Evolutionary conservation across 305 asterid genomes (phyloP).

Genomic region (Salvia sclarea): DNA sequence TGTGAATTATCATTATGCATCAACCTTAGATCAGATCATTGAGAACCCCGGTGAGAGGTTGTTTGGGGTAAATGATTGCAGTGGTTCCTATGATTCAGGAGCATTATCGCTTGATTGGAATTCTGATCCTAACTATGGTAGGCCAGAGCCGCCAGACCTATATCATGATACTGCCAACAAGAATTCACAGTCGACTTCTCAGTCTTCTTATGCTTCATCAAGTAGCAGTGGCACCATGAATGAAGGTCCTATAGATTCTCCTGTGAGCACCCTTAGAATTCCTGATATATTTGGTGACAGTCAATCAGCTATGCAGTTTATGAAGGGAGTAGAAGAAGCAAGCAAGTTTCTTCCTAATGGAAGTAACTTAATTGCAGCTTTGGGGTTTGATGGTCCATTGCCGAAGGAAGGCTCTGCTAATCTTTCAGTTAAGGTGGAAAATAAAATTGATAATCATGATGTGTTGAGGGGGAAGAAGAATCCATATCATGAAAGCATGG

Average conservation of each 20-base stretch:
- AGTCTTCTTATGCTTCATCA: slow-evolving; percentile 51
- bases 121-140: slow-evolving; percentile 25
- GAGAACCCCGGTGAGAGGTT: slow-evolving; percentile 29
- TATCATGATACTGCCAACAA: slow-evolving; percentile 29
- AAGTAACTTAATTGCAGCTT: slow-evolving; percentile 43
- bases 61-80: slow-evolving; percentile 30
- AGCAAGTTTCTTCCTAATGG: slow-evolving; percentile 61
- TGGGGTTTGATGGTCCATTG: slow-evolving; percentile 28
- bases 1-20: slow-evolving; percentile 29
- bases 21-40: slow-evolving; percentile 29
- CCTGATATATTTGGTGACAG: slow-evolving; percentile 64
- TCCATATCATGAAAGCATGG: slow-evolving; percentile 38
- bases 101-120: slow-evolving; percentile 49
- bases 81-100: slow-evolving; percentile 26
- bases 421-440: slow-evolving; percentile 43
- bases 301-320: slow-evolving; percentile 62
- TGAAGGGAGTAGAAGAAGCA: slow-evolving; percentile 77
- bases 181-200: slow-evolving; percentile 40
- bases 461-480: slow-evolving; percentile 62
- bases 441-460: slow-evolving; percentile 29
- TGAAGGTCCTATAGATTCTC: slow-evolving; percentile 64
- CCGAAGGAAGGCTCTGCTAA: slow-evolving; percentile 32
- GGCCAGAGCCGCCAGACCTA: slow-evolving; percentile 13
- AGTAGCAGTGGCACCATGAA: slow-evolving; percentile 47
- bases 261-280: slow-evolving; percentile 52